phyloP scores from a whole-genome alignment of 176 grass and related monocot genomes.

The Avena sativa region DNA sequence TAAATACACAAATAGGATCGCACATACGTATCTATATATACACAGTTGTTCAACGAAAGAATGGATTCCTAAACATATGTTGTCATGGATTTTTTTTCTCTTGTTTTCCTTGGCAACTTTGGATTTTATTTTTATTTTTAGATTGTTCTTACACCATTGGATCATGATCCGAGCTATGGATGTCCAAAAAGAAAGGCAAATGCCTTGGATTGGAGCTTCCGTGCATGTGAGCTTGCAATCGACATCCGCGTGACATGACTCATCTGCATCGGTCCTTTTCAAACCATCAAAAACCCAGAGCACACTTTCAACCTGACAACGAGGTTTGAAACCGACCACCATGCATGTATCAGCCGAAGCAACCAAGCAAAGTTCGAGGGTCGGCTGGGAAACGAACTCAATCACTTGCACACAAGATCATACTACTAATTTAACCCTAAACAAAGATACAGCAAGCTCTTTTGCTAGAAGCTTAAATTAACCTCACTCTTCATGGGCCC shows the following conservation, averaged over 20 bases:
- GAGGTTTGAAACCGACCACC: background rate
- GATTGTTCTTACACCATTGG: too few relatives aligned
- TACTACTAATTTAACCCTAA: background rate
- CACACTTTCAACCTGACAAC: constrained; percentile 31
- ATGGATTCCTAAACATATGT: too few relatives aligned
- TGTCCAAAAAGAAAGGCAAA: background rate
- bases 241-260: constrained; percentile 11
- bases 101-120: too few relatives aligned
- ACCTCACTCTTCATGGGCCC: too few relatives aligned
- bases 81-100: too few relatives aligned
- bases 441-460: background rate
- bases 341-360: background rate
- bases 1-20: too few relatives aligned
- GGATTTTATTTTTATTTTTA: too few relatives aligned
- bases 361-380: background rate
- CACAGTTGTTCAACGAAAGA: too few relatives aligned
- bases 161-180: too few relatives aligned
- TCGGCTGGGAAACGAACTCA: too few relatives aligned
- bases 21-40: too few relatives aligned
- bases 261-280: constrained; percentile 40
- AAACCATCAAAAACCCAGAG: constrained; percentile 22
- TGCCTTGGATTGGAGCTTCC: background rate
- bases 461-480: background rate
- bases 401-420: too few relatives aligned
- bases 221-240: background rate